These are phyloP conservation scores for Dothideomycetes sp. DNA, from an alignment of 2,329 filamentous ascomycete species.

Conservation along the genomic window DNA sequence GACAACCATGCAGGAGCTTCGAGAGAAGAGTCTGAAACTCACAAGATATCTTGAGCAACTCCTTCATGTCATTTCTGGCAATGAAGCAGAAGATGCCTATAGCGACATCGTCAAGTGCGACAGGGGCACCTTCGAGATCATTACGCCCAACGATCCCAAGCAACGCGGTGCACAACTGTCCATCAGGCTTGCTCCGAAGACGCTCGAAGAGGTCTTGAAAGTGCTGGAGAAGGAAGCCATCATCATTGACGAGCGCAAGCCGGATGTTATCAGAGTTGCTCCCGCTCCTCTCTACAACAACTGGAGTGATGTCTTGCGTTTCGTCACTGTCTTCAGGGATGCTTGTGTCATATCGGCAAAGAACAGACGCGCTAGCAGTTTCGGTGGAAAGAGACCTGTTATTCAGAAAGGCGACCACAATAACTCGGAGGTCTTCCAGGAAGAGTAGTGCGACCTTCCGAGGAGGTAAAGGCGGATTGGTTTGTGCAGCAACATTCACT, in stretches of 20 bases:
- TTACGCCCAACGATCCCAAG: conserved; percentile 58
- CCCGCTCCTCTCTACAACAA: conserved; percentile 77
- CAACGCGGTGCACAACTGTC: conserved; percentile 73
- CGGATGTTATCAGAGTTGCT: conserved; percentile 73
- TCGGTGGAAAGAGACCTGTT: too few species aligned
- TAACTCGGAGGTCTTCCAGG: too few species aligned
- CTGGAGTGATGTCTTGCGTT: conserved; percentile 60
- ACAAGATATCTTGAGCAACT: conserved; percentile 69
- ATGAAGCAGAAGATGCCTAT: conserved; percentile 6
- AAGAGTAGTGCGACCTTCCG: too few species aligned
- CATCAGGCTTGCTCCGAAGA: conserved; percentile 53
- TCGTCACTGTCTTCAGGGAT: conserved; percentile 42
- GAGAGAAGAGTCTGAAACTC: conserved; percentile 59
- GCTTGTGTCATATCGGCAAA: conserved; percentile 26
- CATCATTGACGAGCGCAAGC: conserved; percentile 72
- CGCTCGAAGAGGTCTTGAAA: conserved; percentile 58
- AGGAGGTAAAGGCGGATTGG: too few species aligned
- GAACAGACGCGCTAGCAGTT: too few species aligned
- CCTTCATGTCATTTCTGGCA: conserved; percentile 27
- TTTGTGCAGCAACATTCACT: too few species aligned
- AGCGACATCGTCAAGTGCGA: conserved; percentile 5
- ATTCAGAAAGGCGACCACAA: too few species aligned
- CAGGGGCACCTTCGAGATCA: conserved; percentile 31
- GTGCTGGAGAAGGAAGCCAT: conserved; percentile 58
- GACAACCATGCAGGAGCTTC: conserved; percentile 57